Conservation (phyloP, 768 basidiomycete genomes). For the Tulasnella sp. region DNA sequence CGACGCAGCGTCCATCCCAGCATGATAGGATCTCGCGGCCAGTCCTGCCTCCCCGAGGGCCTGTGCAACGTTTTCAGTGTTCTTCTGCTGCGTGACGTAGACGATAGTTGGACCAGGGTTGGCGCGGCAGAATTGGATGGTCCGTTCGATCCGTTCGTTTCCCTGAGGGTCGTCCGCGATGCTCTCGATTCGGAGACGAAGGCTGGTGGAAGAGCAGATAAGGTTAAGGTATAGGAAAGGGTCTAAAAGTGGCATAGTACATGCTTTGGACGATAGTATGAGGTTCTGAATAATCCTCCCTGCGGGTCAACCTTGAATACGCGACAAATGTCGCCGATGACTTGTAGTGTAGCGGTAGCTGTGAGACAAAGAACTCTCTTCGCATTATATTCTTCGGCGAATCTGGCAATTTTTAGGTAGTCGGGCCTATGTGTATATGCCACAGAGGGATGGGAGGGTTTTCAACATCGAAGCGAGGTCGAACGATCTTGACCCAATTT, state of each 20-base stretch:
- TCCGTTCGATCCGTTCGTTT: constrained; percentile 30
- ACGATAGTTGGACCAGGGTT: constrained; percentile 40
- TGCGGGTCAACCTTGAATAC: constrained; percentile 37
- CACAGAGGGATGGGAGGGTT: not conserved
- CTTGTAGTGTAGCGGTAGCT: constrained; percentile 39
- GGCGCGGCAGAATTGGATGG: constrained; percentile 34
- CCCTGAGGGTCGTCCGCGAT: constrained; percentile 27
- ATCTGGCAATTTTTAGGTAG: constrained; percentile 37
- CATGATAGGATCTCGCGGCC: constrained; percentile 36
- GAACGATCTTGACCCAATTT: not conserved
- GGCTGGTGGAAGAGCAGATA: constrained; percentile 27
- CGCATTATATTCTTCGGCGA: constrained; percentile 40
- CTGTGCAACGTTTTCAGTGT: constrained; percentile 36
- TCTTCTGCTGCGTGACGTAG: constrained; percentile 41
- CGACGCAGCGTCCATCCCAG: constrained; percentile 34
- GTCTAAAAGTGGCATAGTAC: constrained; percentile 16
- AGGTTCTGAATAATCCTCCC: constrained; percentile 38
- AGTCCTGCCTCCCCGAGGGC: constrained; percentile 28
- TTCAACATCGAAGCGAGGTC: too few species aligned
- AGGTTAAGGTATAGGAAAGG: not conserved
- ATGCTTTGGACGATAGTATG: constrained; percentile 41
- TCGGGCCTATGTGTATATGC: constrained; percentile 21
- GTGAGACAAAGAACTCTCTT: constrained; percentile 42
- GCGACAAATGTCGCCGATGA: constrained; percentile 40
- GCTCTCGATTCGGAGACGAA: constrained; percentile 32